phyloP scores from a whole-genome alignment of 1,284 basidiomycete species.

The Apiotrichum laibachii region DNA sequence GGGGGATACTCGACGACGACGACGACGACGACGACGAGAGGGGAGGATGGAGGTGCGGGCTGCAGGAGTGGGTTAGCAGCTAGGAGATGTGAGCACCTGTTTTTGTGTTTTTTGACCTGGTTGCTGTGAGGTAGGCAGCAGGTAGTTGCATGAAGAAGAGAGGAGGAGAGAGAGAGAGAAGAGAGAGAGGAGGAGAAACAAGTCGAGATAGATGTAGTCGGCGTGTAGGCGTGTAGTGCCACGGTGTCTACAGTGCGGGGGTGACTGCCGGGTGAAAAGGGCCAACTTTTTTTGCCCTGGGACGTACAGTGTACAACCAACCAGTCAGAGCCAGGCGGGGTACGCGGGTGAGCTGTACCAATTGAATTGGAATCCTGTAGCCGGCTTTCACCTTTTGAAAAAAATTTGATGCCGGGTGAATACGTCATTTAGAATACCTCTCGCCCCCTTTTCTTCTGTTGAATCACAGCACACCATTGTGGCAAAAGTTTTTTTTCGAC shows the following conservation, averaged over 20 bases:
- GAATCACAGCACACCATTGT: no score
- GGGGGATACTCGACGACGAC: not conserved
- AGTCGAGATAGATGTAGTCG: conserved; percentile 2
- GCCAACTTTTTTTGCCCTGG: no score
- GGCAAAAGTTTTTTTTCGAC: no score
- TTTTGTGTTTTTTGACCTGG: not conserved
- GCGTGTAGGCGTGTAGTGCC: not conserved
- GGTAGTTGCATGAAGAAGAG: conserved; percentile 14
- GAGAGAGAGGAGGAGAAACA: conserved; percentile 19
- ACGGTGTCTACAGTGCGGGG: not conserved
- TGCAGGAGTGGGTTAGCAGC: not conserved
- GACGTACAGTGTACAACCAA: no score
- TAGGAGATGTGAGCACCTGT: not conserved
- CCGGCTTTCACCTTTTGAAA: no score
- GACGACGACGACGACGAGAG: not conserved
- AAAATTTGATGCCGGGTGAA: no score
- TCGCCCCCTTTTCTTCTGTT: no score
- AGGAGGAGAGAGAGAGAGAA: conserved; percentile 23
- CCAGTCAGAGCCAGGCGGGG: no score
- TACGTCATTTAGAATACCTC: no score
- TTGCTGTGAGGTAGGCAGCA: not conserved
- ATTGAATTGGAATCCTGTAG: no score
- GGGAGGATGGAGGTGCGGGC: not conserved
- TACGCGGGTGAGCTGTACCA: no score
- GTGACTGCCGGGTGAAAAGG: no score